A percentile compares a stretch with the other conserved stretches of the same genome.
Evolutionary conservation across 257 asterid species (phyloP).

Genomic region (Solanum neorickii): DNA sequence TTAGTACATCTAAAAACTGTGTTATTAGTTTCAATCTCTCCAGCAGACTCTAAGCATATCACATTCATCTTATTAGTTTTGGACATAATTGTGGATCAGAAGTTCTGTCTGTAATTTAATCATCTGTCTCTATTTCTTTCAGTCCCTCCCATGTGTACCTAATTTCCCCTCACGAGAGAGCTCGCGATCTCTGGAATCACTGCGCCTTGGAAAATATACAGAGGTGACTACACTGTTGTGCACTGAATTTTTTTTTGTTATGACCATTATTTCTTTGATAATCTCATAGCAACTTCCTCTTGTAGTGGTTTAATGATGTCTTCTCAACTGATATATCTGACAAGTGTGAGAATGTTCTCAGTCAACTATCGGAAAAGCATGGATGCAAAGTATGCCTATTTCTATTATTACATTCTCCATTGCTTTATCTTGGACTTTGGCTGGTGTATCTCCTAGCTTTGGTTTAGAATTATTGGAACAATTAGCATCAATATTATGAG

Average conservation of each 20-base stretch:
- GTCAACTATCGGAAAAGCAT: background rate
- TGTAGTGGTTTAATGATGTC: conserved; percentile 84
- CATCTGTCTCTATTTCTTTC: conserved; percentile 17
- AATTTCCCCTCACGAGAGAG: conserved; percentile 41
- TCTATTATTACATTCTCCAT: background rate
- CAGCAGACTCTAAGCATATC: background rate
- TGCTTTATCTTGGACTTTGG: background rate
- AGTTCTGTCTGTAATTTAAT: background rate
- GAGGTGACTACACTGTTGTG: conserved; percentile 42
- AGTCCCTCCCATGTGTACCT: conserved; percentile 77
- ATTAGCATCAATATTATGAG: background rate
- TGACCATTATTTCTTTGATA: background rate
- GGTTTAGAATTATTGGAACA: background rate
- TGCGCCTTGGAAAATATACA: conserved; percentile 75
- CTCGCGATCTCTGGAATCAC: conserved; percentile 32
- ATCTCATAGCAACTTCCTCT: conserved; percentile 3
- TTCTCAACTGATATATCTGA: conserved; percentile 6
- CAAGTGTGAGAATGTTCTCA: background rate
- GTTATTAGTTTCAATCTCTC: background rate
- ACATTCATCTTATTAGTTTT: background rate
- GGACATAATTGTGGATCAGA: background rate
- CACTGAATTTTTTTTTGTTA: background rate
- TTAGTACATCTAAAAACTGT: background rate
- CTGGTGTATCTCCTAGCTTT: background rate
- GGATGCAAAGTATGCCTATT: background rate